Percentiles rank a stretch among this genome's conserved stretches.
Conservation (phyloP, 148 eudicot genomes). For the Chenopodium suecicum region DNA sequence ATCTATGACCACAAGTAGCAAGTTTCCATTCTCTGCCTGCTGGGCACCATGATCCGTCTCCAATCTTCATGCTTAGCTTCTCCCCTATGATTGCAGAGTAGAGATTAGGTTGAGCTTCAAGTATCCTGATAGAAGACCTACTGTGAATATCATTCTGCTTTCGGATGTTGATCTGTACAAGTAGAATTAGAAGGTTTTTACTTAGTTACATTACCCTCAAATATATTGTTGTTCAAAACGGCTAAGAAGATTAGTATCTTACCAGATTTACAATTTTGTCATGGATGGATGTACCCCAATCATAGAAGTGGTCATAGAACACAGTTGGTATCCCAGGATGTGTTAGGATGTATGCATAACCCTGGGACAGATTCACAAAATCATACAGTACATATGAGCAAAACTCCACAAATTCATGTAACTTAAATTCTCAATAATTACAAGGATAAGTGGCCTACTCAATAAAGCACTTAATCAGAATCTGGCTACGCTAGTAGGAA, state of each 20-base stretch:
- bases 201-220: background rate
- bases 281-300: conserved; percentile 68
- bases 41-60: conserved; percentile 87
- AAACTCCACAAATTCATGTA: background rate
- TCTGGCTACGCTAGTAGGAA: background rate
- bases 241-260: conserved; percentile 11
- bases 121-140: conserved; percentile 62
- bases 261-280: conserved; percentile 94
- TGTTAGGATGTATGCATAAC: conserved; percentile 89
- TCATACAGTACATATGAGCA: background rate
- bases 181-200: background rate
- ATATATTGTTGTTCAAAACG: background rate
- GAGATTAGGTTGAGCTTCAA: conserved; percentile 78
- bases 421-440: too few species aligned
- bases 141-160: conserved; percentile 61
- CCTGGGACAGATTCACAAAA: conserved; percentile 40
- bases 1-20: conserved; percentile 68
- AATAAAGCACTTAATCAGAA: background rate
- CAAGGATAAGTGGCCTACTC: too few species aligned
- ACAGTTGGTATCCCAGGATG: conserved; percentile 88
- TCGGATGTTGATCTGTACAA: conserved; percentile 64
- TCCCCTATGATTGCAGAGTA: conserved; percentile 82
- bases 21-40: conserved; percentile 81
- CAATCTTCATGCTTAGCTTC: conserved; percentile 84
- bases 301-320: conserved; percentile 90